These are phyloP conservation scores for Tripterygium wilfordii DNA, from an alignment of 177 flowering plant species.

Conservation along the genomic window DNA sequence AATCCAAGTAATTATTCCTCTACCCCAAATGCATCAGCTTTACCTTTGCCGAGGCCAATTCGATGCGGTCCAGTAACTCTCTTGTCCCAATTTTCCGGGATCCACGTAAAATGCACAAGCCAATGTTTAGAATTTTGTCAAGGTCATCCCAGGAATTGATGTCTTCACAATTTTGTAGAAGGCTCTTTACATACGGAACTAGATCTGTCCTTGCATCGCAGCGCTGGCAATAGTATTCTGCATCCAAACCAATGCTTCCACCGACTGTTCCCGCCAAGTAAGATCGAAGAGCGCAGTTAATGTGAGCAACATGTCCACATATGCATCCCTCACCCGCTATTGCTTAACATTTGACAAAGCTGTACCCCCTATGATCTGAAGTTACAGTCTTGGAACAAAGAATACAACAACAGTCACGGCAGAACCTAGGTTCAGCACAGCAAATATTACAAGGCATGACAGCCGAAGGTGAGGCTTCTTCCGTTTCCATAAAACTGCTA, in stretches of 20 bases:
- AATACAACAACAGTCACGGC: constrained; percentile 84
- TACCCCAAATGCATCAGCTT: background rate
- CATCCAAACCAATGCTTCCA: constrained; percentile 73
- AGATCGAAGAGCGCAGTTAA: constrained; percentile 66
- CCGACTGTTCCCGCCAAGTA: constrained; percentile 89
- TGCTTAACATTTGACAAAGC: constrained; percentile 73
- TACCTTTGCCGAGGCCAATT: constrained; percentile 51
- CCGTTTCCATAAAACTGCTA: constrained; percentile 26
- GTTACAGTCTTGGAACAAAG: constrained; percentile 55
- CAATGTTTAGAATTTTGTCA: constrained; percentile 55
- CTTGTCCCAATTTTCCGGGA: constrained; percentile 47
- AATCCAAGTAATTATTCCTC: background rate
- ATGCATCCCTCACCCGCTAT: constrained; percentile 27
- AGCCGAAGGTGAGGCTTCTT: constrained; percentile 14
- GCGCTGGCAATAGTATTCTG: constrained; percentile 81
- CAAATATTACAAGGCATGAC: constrained; percentile 72
- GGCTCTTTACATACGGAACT: constrained; percentile 45
- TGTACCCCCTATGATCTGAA: constrained; percentile 43
- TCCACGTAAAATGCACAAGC: constrained; percentile 50
- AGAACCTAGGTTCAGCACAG: constrained; percentile 71
- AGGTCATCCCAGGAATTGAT: constrained; percentile 43
- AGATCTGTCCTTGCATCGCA: constrained; percentile 77
- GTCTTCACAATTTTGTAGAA: constrained; percentile 43
- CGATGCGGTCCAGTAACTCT: constrained; percentile 30
- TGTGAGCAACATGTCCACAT: constrained; percentile 78